phyloP scores from a whole-genome alignment of 2,329 filamentous ascomycete species.

The Aspergillus candidus region DNA sequence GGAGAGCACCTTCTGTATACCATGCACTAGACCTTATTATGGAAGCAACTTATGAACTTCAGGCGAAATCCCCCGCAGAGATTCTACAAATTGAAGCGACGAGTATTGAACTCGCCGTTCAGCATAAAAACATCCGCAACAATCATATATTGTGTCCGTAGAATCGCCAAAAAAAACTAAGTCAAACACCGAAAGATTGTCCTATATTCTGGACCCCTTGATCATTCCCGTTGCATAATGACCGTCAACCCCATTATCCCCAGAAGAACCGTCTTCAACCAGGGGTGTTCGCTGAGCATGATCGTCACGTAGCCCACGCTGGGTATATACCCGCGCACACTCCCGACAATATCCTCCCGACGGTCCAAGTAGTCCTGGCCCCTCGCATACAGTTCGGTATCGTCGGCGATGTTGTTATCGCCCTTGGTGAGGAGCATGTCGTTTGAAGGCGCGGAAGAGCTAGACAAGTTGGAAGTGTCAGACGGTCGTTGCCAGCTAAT shows the following conservation, averaged over 20 bases:
- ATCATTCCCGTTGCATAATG: conserved; percentile 79
- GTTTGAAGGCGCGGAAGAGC: conserved; percentile 20
- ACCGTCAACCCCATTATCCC: conserved; percentile 93
- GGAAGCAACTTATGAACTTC: too few species aligned
- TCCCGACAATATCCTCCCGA: conserved; percentile 80
- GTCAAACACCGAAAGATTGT: too few species aligned
- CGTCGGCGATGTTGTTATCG: conserved; percentile 91
- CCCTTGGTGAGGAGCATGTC: conserved; percentile 82
- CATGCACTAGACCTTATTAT: too few species aligned
- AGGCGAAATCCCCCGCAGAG: too few species aligned
- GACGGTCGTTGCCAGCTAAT: background rate
- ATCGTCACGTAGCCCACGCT: conserved; percentile 98
- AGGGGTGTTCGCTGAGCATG: conserved; percentile 87
- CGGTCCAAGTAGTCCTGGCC: conserved; percentile 83
- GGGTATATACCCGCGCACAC: conserved; percentile 83
- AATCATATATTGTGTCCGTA: too few species aligned
- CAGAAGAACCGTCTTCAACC: conserved; percentile 92
- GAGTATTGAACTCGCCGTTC: too few species aligned
- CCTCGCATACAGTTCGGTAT: conserved; percentile 81
- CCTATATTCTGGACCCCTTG: too few species aligned
- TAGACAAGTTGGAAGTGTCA: conserved; percentile 5
- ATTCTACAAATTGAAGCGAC: too few species aligned
- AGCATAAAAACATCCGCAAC: too few species aligned
- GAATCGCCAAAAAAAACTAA: too few species aligned
- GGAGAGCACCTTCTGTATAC: too few species aligned